A percentile compares a stretch with the other conserved stretches of the same genome.
Conservation (phyloP, 371 early-diverging fungal genomes). For the Syncephalis fuscata region DNA sequence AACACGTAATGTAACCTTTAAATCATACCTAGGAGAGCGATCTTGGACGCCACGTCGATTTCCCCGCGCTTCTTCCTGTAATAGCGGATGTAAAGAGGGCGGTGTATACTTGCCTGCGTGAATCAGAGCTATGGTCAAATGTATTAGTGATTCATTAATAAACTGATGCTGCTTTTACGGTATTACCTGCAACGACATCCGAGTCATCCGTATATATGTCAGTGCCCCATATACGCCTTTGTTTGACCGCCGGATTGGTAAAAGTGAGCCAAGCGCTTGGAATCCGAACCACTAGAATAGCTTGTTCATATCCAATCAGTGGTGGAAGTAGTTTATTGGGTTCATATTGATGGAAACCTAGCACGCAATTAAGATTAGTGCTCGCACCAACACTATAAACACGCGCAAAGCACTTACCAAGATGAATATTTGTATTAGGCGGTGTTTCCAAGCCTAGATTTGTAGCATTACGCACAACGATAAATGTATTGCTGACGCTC, state of each 20-base stretch:
- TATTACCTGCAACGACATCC: conserved; percentile 61
- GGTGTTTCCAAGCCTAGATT: too few species aligned
- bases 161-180: not conserved
- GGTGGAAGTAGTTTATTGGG: conserved; percentile 15
- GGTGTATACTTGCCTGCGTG: conserved; percentile 32
- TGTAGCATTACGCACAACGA: too few species aligned
- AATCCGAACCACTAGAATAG: conserved; percentile 31
- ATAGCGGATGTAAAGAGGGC: conserved; percentile 3
- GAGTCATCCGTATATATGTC: conserved; percentile 79
- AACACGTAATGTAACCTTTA: conserved; percentile 53
- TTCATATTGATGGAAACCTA: too few species aligned
- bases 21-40: conserved; percentile 26
- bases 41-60: conserved; percentile 12
- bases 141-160: not conserved
- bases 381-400: too few species aligned
- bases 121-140: conserved; percentile 20
- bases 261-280: conserved; percentile 32
- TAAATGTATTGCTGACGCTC: too few species aligned
- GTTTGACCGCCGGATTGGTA: conserved; percentile 29
- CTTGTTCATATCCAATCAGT: conserved; percentile 27
- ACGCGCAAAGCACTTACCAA: too few species aligned
- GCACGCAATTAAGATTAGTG: too few species aligned
- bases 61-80: conserved; percentile 6
- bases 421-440: too few species aligned
- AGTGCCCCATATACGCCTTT: conserved; percentile 67